phyloP scores from a whole-genome alignment of 2,329 filamentous ascomycete genomes.

The Thelonectria discophora region DNA sequence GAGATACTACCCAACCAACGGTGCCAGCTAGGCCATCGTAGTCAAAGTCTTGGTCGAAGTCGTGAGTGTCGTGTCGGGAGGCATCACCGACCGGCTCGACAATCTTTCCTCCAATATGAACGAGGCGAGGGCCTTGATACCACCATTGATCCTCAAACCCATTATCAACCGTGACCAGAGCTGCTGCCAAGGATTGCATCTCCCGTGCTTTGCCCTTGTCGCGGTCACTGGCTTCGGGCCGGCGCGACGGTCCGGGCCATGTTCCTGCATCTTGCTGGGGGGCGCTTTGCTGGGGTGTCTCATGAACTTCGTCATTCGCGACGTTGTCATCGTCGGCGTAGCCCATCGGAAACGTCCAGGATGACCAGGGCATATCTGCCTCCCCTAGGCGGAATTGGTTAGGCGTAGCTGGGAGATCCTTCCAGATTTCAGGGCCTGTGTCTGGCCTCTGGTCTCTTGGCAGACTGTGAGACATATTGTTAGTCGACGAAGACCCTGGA shows the following conservation, averaged over 20 bases:
- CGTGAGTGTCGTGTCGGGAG: constrained; percentile 23
- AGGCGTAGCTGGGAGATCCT: constrained; percentile 53
- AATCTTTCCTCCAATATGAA: constrained; percentile 36
- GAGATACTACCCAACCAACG: constrained; percentile 32
- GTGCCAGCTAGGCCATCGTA: constrained; percentile 20
- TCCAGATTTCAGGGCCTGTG: constrained; percentile 47
- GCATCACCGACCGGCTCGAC: constrained; percentile 21
- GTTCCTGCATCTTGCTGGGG: background rate
- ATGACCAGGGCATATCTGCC: constrained; percentile 58
- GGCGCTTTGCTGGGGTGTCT: constrained; percentile 11
- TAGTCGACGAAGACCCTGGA: constrained; percentile 42
- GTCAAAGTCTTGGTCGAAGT: constrained; percentile 20
- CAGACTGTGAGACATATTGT: constrained; percentile 32
- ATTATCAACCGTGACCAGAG: constrained; percentile 66
- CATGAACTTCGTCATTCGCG: constrained; percentile 11
- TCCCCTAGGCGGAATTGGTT: constrained; percentile 53
- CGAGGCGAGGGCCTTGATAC: constrained; percentile 55
- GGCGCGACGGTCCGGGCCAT: constrained; percentile 16
- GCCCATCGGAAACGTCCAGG: constrained; percentile 41
- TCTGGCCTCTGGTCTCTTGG: constrained; percentile 29
- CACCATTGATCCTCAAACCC: constrained; percentile 68
- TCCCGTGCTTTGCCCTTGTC: constrained; percentile 44
- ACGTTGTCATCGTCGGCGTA: constrained; percentile 28
- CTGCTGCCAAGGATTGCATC: constrained; percentile 59
- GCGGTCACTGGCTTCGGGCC: constrained; percentile 45